Evolutionary conservation across 441 rosid genomes (phyloP).

Genomic region (Populus tomentosa): DNA sequence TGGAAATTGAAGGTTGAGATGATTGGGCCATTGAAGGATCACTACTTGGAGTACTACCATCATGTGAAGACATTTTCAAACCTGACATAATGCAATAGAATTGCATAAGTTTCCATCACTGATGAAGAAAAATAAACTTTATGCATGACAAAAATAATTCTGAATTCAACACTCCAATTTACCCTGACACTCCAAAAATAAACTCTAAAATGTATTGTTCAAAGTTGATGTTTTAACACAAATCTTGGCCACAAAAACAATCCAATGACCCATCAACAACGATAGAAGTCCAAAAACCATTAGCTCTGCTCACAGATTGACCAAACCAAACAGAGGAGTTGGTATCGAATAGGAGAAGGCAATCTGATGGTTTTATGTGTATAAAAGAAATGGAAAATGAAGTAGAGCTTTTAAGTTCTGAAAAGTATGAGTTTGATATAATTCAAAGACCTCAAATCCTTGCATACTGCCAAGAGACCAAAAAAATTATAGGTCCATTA

Average conservation of each 20-base stretch:
- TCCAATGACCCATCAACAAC: conserved; percentile 77
- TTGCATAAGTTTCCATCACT: too few relatives aligned
- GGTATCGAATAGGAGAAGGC: conserved; percentile 50
- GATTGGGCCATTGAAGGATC: too few relatives aligned
- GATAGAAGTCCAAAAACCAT: conserved; percentile 65
- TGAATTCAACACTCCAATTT: too few relatives aligned
- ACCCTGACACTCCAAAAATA: too few relatives aligned
- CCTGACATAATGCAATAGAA: too few relatives aligned
- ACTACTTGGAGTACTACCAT: too few relatives aligned
- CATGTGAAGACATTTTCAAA: too few relatives aligned
- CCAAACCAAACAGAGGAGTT: conserved; percentile 31
- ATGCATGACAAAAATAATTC: too few relatives aligned
- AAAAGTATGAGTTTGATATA: conserved; percentile 24
- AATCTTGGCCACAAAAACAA: conserved; percentile 45
- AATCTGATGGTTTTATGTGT: conserved; percentile 59
- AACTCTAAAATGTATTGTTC: conserved; percentile 30
- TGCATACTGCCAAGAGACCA: conserved; percentile 36
- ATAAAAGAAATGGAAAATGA: conserved; percentile 41
- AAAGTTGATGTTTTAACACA: conserved; percentile 43
- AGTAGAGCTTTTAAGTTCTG: conserved; percentile 23
- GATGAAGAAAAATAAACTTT: too few relatives aligned
- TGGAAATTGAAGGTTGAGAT: too few relatives aligned
- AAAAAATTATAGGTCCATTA: conserved; percentile 28
- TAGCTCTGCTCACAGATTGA: conserved; percentile 36
- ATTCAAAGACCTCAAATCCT: conserved; percentile 25